phyloP scores from a whole-genome alignment of 768 basidiomycete genomes.

The Mycena crocata region DNA sequence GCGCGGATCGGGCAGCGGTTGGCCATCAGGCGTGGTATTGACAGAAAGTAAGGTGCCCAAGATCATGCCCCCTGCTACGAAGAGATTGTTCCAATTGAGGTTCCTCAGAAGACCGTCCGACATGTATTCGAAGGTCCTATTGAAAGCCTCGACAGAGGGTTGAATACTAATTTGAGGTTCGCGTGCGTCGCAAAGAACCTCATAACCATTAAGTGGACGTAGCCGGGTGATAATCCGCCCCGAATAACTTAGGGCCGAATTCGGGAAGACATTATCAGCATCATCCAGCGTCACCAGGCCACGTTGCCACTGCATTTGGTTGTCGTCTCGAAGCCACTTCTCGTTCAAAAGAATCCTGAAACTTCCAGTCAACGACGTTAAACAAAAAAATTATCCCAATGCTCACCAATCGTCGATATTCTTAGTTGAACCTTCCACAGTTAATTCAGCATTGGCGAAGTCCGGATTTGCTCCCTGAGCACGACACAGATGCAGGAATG shows the following conservation, averaged over 20 bases:
- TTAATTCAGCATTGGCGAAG: too few relatives aligned
- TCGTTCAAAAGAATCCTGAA: slow-evolving; percentile 21
- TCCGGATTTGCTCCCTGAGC: background rate
- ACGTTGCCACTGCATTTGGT: slow-evolving; percentile 3
- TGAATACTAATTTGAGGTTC: slow-evolving; percentile 14
- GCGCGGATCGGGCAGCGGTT: slow-evolving; percentile 1
- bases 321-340: slow-evolving; percentile 12
- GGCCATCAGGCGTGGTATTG: background rate
- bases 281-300: slow-evolving; percentile 16
- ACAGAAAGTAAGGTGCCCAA: slow-evolving; percentile 9
- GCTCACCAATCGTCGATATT: slow-evolving; percentile 15
- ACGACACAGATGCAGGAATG: background rate
- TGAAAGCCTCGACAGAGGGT: slow-evolving; percentile 14
- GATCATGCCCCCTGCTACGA: slow-evolving; percentile 16
- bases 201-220: slow-evolving; percentile 2
- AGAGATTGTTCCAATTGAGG: slow-evolving; percentile 20
- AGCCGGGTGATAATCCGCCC: slow-evolving; percentile 7
- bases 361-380: background rate
- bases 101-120: slow-evolving; percentile 20
- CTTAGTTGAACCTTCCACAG: background rate
- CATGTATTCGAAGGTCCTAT: slow-evolving; percentile 10
- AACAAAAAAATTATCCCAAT: background rate
- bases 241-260: background rate
- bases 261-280: slow-evolving; percentile 2
- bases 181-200: slow-evolving; percentile 3